phyloP scores from a whole-genome alignment of 2,329 filamentous ascomycete species.

The Fusarium decemcellulare region DNA sequence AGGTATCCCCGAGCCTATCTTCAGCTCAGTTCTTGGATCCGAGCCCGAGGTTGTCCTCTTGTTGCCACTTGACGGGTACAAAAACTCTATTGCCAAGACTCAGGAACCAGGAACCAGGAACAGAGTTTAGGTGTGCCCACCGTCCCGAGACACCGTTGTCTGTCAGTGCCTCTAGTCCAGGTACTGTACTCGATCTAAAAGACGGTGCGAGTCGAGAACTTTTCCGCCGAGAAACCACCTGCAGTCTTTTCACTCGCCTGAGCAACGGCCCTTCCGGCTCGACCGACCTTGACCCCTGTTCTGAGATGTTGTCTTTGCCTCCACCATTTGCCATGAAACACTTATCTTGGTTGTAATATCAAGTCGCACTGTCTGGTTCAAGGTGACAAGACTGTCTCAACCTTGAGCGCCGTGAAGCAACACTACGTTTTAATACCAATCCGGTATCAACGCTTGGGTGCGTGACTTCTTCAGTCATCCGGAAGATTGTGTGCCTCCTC shows the following conservation, averaged over 20 bases:
- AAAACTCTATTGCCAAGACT: neutral
- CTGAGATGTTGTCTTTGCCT: neutral
- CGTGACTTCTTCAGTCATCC: neutral
- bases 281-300: neutral
- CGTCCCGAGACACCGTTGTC: slow-evolving; percentile 4
- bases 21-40: neutral
- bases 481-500: neutral
- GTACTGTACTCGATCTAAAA: neutral
- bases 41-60: neutral
- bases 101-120: slow-evolving; percentile 11
- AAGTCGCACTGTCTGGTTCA: neutral
- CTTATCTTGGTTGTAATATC: neutral
- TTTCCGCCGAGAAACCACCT: slow-evolving; percentile 3
- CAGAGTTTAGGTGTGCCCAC: slow-evolving; percentile 12
- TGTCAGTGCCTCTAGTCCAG: neutral
- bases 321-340: neutral
- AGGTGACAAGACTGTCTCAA: slow-evolving; percentile 27
- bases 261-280: neutral
- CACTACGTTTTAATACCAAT: neutral
- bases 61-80: neutral
- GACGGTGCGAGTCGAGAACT: neutral
- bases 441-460: neutral
- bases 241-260: neutral
- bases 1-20: too few species aligned
- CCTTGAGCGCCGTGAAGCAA: slow-evolving; percentile 12